Percentiles rank a stretch among this genome's conserved stretches.
Evolutionary conservation across 169 alveolate genomes (phyloP).

Genomic region (Perkinsus marinus): DNA sequence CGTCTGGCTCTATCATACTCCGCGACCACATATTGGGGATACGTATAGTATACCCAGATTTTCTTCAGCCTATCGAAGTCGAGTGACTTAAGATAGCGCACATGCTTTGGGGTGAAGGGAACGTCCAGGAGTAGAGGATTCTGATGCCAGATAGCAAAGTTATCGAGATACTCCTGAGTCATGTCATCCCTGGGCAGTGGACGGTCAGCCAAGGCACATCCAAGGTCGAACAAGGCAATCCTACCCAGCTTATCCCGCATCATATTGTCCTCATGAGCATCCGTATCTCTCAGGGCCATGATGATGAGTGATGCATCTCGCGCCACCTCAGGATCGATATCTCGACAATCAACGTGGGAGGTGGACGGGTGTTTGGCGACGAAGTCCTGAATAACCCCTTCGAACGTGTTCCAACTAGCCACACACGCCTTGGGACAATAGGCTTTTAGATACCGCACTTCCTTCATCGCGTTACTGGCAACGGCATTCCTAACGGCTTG

Average conservation of each 20-base stretch:
- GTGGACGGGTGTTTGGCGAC: neutral
- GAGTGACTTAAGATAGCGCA: neutral
- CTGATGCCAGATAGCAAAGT: neutral
- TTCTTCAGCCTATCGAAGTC: neutral
- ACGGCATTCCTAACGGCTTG: neutral
- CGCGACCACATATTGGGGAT: neutral
- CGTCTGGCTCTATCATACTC: neutral
- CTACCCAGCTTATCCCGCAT: neutral
- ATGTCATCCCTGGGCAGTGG: neutral
- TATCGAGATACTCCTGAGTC: neutral
- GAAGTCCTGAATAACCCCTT: neutral
- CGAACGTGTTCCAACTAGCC: neutral
- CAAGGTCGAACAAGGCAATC: neutral
- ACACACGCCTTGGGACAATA: neutral
- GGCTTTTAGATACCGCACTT: neutral
- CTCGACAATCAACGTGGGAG: neutral
- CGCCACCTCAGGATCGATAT: neutral
- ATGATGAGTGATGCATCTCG: neutral
- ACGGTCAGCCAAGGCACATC: neutral
- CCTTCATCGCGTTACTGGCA: neutral
- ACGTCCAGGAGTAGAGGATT: neutral
- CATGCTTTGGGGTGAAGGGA: neutral
- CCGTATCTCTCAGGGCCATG: neutral
- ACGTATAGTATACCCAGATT: neutral
- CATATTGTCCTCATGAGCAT: neutral